A percentile compares a stretch with the other conserved stretches of the same genome.
These are phyloP conservation scores for Fragaria ananassa DNA, from an alignment of 306 rosid genomes.

Conservation along the genomic window DNA sequence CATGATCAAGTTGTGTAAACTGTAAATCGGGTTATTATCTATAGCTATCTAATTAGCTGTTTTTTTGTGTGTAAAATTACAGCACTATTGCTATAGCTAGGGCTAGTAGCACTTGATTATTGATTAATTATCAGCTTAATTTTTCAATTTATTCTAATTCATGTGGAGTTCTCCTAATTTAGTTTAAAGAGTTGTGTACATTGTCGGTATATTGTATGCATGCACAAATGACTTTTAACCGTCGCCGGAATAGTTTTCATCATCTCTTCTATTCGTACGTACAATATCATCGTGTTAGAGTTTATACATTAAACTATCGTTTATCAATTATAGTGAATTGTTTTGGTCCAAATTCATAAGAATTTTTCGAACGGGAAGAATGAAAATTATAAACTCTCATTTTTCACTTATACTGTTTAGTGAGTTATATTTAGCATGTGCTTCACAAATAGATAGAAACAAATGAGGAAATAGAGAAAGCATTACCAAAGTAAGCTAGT, in stretches of 20 bases:
- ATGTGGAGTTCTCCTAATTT: neutral
- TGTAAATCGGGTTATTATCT: slow-evolving; percentile 4
- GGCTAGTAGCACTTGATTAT: neutral
- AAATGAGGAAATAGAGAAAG: slow-evolving; percentile 2
- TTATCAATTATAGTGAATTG: too few relatives aligned
- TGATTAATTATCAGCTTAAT: neutral
- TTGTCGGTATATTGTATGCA: too few relatives aligned
- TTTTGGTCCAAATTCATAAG: too few relatives aligned
- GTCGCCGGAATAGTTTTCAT: neutral
- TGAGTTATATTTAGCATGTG: neutral
- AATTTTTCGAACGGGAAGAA: too few relatives aligned
- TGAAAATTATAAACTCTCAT: neutral
- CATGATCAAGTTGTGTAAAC: slow-evolving; percentile 13
- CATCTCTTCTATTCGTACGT: too few relatives aligned
- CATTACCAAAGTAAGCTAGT: neutral
- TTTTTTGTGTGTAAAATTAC: neutral
- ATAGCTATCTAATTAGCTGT: slow-evolving; percentile 3
- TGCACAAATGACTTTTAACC: neutral
- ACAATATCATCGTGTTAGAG: too few relatives aligned
- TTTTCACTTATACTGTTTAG: neutral
- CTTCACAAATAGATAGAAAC: neutral
- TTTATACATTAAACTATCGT: too few relatives aligned
- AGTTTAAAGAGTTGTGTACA: neutral
- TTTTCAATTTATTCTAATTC: neutral
- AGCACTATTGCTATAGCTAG: neutral